These are phyloP conservation scores for Brasilioporus rufonigricans DNA, from an alignment of 768 basidiomycete genomes.

Conservation along the genomic window DNA sequence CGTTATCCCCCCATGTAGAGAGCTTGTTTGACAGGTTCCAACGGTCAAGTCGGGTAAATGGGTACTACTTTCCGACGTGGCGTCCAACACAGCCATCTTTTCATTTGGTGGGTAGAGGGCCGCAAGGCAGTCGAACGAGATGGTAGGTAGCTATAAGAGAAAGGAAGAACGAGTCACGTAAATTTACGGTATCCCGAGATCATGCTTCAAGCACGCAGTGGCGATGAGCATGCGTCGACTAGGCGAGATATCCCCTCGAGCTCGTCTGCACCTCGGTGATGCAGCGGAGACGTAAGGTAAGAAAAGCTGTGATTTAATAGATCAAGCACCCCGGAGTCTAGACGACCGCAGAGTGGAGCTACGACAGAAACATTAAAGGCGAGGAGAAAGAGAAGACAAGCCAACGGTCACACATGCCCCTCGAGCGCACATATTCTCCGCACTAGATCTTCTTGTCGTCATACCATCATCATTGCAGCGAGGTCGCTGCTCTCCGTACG, in stretches of 20 bases:
- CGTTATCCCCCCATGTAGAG: slow-evolving; percentile 11
- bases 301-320: slow-evolving; percentile 20
- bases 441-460: slow-evolving; percentile 23
- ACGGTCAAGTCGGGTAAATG: slow-evolving; percentile 13
- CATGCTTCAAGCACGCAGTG: slow-evolving; percentile 30
- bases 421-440: slow-evolving; percentile 24
- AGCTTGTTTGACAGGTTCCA: neutral
- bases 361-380: slow-evolving; percentile 15
- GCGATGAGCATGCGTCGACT: slow-evolving; percentile 24
- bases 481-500: slow-evolving; percentile 27
- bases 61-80: slow-evolving; percentile 7
- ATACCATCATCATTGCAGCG: slow-evolving; percentile 29
- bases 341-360: slow-evolving; percentile 12
- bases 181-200: slow-evolving; percentile 29
- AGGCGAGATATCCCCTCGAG: slow-evolving; percentile 2
- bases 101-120: slow-evolving; percentile 11
- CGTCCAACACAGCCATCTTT: slow-evolving; percentile 19
- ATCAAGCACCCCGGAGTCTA: slow-evolving; percentile 15
- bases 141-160: neutral
- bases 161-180: slow-evolving; percentile 18
- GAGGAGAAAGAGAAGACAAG: slow-evolving; percentile 9
- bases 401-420: slow-evolving; percentile 6
- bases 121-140: slow-evolving; percentile 14
- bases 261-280: slow-evolving; percentile 7
- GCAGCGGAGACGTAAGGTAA: slow-evolving; percentile 16